Base-by-base conservation (phyloP, 441 rosid species). In the Eutrema salsugineum region DNA sequence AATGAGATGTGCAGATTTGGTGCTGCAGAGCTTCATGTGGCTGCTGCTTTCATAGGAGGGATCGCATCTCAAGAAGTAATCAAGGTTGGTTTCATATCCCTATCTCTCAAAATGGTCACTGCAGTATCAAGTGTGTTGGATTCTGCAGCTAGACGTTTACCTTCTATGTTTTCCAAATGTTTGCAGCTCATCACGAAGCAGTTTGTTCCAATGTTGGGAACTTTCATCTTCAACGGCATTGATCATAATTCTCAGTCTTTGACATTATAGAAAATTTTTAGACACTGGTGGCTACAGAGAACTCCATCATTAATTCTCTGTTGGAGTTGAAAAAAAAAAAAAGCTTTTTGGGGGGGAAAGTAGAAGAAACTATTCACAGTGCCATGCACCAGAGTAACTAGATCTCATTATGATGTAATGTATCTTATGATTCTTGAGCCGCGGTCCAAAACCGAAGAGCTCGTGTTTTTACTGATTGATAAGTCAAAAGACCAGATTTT, bases 1-100 rank as follows among this genome's bases (percentile, higher is more conserved):
- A 85, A 73, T 73, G 99, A 93, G 86, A 89, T 93, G 89, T 89
- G 97, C 73, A 84, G 97, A 61, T 93, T 87, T 67, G 99, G 97
- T 56, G 96, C 96, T 75, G 85, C 97, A 11, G 98, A 95, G 85
- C 94, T 95, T 56, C 99, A 95, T 46, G 90, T 89, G 6, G 96
- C 88, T 46, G 95, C 98, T 72, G 95, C 98, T 47, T 80, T 93
- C 54, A 70, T 95, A 6, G 98, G 99, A 71, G 98, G 98, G 75
- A 78, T 93, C 48, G 84, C 98, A 50, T 91, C 99, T 3, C 99
- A 95, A 79, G 98, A 95, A 88, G 89, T 84, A 58, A 95, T 95
- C 70, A 95, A 95, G 99, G 99, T 95, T 58, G 16, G 42, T 49
- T 77, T 71, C 54, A 28, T 68, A 32, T 56, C 66, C 44, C 17